Evolutionary conservation across 106 monocot genomes (phyloP).

Genomic region (Dioscorea zingiberensis): DNA sequence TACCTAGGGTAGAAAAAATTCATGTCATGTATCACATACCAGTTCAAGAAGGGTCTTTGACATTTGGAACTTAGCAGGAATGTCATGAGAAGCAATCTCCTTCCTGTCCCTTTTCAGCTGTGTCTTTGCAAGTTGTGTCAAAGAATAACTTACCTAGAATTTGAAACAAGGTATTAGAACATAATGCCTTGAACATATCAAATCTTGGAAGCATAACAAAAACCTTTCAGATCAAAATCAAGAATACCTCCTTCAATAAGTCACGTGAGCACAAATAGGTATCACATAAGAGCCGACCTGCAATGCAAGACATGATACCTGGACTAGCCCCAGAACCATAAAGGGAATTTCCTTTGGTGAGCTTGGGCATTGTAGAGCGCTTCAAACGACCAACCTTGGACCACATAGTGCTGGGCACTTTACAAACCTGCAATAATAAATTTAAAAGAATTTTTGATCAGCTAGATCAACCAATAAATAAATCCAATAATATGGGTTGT

Average conservation of each 20-base stretch:
- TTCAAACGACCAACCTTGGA: slow-evolving; percentile 95
- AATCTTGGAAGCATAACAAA: not conserved
- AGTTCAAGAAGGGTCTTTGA: slow-evolving; percentile 69
- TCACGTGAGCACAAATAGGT: slow-evolving; percentile 87
- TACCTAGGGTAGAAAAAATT: not conserved
- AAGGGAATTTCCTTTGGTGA: slow-evolving; percentile 62
- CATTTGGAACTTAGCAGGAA: slow-evolving; percentile 72
- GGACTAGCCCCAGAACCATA: slow-evolving; percentile 95
- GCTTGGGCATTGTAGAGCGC: slow-evolving; percentile 84
- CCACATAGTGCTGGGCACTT: slow-evolving; percentile 81
- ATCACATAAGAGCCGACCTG: slow-evolving; percentile 92
- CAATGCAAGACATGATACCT: slow-evolving; percentile 89
- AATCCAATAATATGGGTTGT: not conserved
- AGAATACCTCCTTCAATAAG: slow-evolving; percentile 75
- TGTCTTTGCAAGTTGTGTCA: slow-evolving; percentile 93
- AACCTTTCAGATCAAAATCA: not conserved
- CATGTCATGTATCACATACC: slow-evolving; percentile 32
- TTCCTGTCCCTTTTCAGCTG: slow-evolving; percentile 78
- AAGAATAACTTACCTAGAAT: slow-evolving; percentile 86
- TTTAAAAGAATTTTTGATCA: not conserved
- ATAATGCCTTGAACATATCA: not conserved
- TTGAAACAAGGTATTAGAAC: slow-evolving; percentile 4
- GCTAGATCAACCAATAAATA: not conserved
- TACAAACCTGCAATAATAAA: slow-evolving; percentile 49
- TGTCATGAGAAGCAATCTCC: slow-evolving; percentile 81